Base-by-base conservation (phyloP, 2,329 filamentous ascomycete genomes). In the Aspergillus pseudoviridinutans region DNA sequence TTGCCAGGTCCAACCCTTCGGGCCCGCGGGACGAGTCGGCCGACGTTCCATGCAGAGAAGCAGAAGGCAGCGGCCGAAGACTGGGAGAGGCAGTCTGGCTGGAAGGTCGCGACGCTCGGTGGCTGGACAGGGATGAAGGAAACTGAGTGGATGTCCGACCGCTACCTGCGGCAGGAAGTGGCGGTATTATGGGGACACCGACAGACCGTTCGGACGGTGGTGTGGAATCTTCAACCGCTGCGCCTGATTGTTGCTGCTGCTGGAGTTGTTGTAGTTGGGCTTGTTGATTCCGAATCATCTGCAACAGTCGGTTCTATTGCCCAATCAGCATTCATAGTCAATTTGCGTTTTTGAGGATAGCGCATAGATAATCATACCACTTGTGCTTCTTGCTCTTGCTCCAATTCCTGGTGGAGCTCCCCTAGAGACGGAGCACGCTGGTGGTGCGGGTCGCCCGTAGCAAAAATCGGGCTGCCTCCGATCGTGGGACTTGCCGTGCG, bases 331-430 rank as follows among this genome's bases (percentile, higher is more conserved):
- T 44, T 29, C 32, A 49, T 47, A 27, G 51, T 27, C 27, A 27
- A 57, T 62, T 22, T 55, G 54, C 56, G 5, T 17, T 35, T 35
- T 35, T 17, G 46, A 32, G 24, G 46, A 32, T 12, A 28, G 47
- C 10, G 24, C 9, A 38, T 28, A n/a, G 32, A 14, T 35, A 20
- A 53, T 50, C 74, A 59, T 70, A 79, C 77, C 66, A 81, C 79
- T 71, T 80, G 79, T 17, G 77, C 78, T 66, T 81, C 79, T 61
- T 81, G 79, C 61, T 81, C 79, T 62, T 80, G 77, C 61, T 81
- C 79, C 49, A 81, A 62, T 59, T 80, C 78, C 61, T 81, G 79
- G 64, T 81, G 79, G 29, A 81, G 67, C 63, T 81, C 78, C 25
- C 79, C 79, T 32, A 81, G 61, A 29, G 77, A 80, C 5, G 78